Base-by-base conservation (phyloP, 495 filamentous ascomycete species). In the Annulohypoxylon moriforme region DNA sequence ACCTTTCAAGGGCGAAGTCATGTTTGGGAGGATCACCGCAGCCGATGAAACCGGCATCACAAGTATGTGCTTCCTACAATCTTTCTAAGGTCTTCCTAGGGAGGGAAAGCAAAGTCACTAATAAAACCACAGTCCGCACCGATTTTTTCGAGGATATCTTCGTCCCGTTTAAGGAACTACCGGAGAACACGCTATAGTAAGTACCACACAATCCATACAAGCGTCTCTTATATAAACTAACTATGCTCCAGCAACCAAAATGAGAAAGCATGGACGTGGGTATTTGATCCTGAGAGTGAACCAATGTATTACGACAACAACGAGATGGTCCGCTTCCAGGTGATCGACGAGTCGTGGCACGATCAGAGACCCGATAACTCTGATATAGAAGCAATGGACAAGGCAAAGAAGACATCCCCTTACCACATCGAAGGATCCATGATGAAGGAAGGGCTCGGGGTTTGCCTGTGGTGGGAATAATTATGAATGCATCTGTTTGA, bases 81-180 rank as follows among this genome's bases (percentile, higher is more conserved):
- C 34, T 22, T n/a, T n/a, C n/a, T n/a, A n/a, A n/a, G n/a, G n/a
- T n/a, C n/a, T n/a, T n/a, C n/a, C 24, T 36, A 47, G 38, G 38
- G 13, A 40, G 20, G 9, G 13, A 0, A 62, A 22, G 36, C 14
- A 40, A 1, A 7, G 33, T 56, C 34, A 52, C 63, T 65, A 60
- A 70, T 25, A 0, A n/a, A 11, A 31, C 9, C 10, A 38, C 59
- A 93, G 93, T 98, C 47, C 87, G 87, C 14, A 89, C 93, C 0
- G 91, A 94, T 57, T 99, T 99, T 76, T 98, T 97, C 75, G 90
- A 93, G 69, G 94, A 98, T 64, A 94, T 98, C 40, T 88, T 90
- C 58, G 88, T 98, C 2, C 93, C 94, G 0, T 85, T 85, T 2
- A 79, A 86, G 11, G 85, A 91, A 60, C 85, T 98, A 0, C 89